A percentile compares a stretch with the other conserved stretches of the same genome.
Conservation (phyloP, 2,329 filamentous ascomycete species). For the Beauveria varroae region DNA sequence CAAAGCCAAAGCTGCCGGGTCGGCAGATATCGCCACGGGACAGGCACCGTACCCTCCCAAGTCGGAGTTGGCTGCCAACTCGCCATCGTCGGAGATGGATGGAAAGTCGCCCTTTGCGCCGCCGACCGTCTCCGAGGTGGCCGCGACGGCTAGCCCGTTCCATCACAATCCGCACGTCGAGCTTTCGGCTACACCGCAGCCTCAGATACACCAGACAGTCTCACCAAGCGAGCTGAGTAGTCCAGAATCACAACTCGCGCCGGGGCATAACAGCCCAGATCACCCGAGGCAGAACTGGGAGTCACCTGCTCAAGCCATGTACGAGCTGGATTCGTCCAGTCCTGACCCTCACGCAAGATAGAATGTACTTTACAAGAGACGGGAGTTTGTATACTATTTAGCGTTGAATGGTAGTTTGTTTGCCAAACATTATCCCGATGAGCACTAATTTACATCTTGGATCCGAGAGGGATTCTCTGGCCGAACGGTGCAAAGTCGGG, state of each 20-base stretch:
- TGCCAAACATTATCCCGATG: background rate
- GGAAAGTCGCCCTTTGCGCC: background rate
- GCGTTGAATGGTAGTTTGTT: background rate
- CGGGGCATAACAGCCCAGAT: background rate
- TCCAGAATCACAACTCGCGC: background rate
- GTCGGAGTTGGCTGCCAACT: background rate
- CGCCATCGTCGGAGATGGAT: constrained; percentile 5
- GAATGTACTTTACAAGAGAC: background rate
- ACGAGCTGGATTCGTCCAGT: constrained; percentile 7
- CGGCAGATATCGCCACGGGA: background rate
- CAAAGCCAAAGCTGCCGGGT: background rate
- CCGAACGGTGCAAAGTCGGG: constrained; percentile 8
- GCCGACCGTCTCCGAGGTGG: background rate
- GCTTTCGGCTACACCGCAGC: background rate
- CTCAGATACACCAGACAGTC: background rate
- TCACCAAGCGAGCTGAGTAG: constrained; percentile 7
- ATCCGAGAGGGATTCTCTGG: background rate
- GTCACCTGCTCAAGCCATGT: background rate
- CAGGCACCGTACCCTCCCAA: background rate
- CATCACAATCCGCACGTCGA: background rate
- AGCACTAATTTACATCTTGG: constrained; percentile 5
- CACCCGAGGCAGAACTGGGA: background rate
- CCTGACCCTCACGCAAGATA: background rate
- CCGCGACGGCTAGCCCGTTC: background rate
- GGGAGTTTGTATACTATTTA: background rate